phyloP scores from a whole-genome alignment of 805 yeast species.

The Kodamaea kakaduensis region DNA sequence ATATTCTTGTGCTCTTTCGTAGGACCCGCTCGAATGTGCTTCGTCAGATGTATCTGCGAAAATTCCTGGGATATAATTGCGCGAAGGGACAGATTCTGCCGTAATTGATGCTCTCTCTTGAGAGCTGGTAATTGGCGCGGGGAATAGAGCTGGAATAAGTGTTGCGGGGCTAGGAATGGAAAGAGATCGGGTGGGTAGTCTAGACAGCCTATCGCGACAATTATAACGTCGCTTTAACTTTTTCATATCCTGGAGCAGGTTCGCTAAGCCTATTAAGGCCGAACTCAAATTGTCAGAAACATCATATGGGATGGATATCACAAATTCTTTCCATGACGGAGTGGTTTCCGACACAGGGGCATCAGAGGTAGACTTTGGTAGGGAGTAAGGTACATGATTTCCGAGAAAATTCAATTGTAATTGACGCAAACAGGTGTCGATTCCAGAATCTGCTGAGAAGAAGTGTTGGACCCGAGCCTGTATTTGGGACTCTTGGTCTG shows the following conservation, averaged over 20 bases:
- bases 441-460: neutral
- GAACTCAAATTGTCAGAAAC: slow-evolving; percentile 1
- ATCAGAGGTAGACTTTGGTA: no score
- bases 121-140: neutral
- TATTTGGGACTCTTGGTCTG: neutral
- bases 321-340: no score
- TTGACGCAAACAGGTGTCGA: neutral
- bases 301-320: slow-evolving; percentile 5
- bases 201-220: neutral
- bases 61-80: no score
- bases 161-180: neutral
- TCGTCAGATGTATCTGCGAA: no score
- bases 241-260: slow-evolving; percentile 4
- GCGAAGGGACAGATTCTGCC: no score
- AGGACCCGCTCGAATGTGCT: no score
- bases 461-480: neutral
- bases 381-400: no score
- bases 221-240: slow-evolving; percentile 4
- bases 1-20: no score
- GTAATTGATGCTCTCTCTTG: no score
- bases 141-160: neutral
- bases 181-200: neutral
- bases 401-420: neutral
- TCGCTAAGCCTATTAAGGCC: neutral
- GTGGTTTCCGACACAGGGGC: no score